A percentile compares a stretch with the other conserved stretches of the same genome.
phyloP scores from a whole-genome alignment of 163 green algal species.

The Coccomyxa subellipsoidea region DNA sequence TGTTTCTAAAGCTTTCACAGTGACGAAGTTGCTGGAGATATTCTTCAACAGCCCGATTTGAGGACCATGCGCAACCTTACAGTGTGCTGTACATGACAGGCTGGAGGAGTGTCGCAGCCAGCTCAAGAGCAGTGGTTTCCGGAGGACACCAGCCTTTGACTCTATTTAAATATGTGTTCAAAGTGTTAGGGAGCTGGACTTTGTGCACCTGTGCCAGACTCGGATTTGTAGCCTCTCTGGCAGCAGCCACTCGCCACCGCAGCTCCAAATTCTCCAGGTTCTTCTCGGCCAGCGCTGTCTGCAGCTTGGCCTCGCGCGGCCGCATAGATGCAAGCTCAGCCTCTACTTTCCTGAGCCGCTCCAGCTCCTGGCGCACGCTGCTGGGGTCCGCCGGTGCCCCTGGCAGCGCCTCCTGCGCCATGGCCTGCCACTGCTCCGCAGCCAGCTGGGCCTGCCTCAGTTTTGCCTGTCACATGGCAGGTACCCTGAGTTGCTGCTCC shows the following conservation, averaged over 20 bases:
- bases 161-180: not conserved
- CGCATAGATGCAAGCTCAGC: not conserved
- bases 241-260: constrained; percentile 40
- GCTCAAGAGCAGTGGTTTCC: too few relatives aligned
- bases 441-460: not conserved
- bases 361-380: not conserved
- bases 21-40: too few relatives aligned
- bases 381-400: not conserved
- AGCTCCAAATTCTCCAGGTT: constrained; percentile 59
- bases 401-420: not conserved
- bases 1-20: too few relatives aligned
- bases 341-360: not conserved
- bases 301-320: constrained; percentile 11
- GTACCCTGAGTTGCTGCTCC: not conserved
- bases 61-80: too few relatives aligned
- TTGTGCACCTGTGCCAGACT: constrained; percentile 43
- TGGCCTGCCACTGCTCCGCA: not conserved
- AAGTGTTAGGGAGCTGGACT: not conserved
- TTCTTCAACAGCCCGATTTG: too few relatives aligned
- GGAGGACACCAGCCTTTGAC: too few relatives aligned
- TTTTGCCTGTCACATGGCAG: not conserved
- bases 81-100: too few relatives aligned
- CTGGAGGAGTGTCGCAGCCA: too few relatives aligned
- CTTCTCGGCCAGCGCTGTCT: constrained; percentile 41
- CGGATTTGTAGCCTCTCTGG: constrained; percentile 45